Evolutionary conservation across 345 rosid species (phyloP), one percentile per base, ranked within the genome.

Genomic region (Hibiscus tridactylites): DNA sequence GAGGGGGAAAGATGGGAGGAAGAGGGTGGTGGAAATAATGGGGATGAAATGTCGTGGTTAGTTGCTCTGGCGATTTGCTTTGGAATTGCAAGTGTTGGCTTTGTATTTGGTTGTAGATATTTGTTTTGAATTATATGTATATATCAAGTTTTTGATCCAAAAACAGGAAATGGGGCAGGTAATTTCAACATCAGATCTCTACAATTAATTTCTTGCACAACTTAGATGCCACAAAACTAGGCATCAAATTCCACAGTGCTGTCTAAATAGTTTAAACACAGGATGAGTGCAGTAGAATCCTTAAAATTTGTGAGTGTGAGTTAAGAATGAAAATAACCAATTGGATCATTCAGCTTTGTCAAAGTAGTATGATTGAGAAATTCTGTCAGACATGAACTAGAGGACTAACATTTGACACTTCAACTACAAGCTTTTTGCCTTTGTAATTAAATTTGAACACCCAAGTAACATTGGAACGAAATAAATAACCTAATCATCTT

Each of bases 51-150:
- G 15, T 70, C 77, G 0, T 82, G 82, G 86, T 19, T 83, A 11
- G 75, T 78, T 44, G 79, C 88, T 72, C 54, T 79, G 70, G 83
- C 80, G 0, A 46, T 86, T 56, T 85, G 81, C 73, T 57, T 88
- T 57, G 90, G 93, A 2, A 54, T 87, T 49, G 83, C 81, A 19
- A 83, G 86, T 37, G 74, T 82, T 26, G 85, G 83, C n/a, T 24
- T 86, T 33, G 83, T 80, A 35, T 71, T 78, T 76, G 79, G 84
- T 24, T 76, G 53, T 71, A 72, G 57, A 71, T 79, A 72, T 50
- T 47, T 57, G n/a, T 72, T 76, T 15, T 68, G 73, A 78, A 61
- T 17, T 2, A 8, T 35, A 17, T 21, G 10, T 1, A n/a, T 4
- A 17, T 16, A 1, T 13, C 1, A 68, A 26, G 9, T 61, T n/a